Percentiles rank a stretch among this genome's conserved stretches.
Conservation (phyloP, 2,329 filamentous ascomycete species). For the Endoconidiophora laricicola region DNA sequence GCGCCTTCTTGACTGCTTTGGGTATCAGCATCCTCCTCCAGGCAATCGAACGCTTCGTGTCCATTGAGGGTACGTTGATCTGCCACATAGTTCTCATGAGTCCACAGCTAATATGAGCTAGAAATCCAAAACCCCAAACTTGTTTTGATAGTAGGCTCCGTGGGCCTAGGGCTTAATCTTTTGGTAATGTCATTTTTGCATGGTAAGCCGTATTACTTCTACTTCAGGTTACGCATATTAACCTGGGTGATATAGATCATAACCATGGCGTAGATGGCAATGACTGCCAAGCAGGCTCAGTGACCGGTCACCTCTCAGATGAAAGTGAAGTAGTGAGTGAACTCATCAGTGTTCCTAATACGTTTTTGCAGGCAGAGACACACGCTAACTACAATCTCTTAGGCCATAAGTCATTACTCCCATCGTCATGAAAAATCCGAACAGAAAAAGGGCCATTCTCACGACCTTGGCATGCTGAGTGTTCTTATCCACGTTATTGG, state of each 20-base stretch:
- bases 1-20: constrained; percentile 54
- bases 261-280: constrained; percentile 15
- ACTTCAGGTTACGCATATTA: no score
- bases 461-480: constrained; percentile 54
- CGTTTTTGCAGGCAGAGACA: no score
- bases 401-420: constrained; percentile 24
- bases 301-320: not conserved
- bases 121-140: constrained; percentile 47
- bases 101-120: constrained; percentile 18
- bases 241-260: constrained; percentile 11
- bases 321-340: constrained; percentile 15
- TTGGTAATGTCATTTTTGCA: constrained; percentile 40
- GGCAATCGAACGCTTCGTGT: constrained; percentile 52
- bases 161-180: constrained; percentile 51
- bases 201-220: no score
- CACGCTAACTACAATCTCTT: not conserved
- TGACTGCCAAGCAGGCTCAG: constrained; percentile 1
- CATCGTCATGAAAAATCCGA: constrained; percentile 28
- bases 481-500: constrained; percentile 55
- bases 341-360: not conserved
- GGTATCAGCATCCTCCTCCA: constrained; percentile 59
- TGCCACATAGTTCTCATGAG: not conserved
- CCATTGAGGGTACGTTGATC: constrained; percentile 31
- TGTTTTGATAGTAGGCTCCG: constrained; percentile 51
- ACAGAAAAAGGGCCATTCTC: constrained; percentile 22